These are phyloP conservation scores for Rhizopogon roseolus DNA, from an alignment of 768 basidiomycete species.

Conservation along the genomic window DNA sequence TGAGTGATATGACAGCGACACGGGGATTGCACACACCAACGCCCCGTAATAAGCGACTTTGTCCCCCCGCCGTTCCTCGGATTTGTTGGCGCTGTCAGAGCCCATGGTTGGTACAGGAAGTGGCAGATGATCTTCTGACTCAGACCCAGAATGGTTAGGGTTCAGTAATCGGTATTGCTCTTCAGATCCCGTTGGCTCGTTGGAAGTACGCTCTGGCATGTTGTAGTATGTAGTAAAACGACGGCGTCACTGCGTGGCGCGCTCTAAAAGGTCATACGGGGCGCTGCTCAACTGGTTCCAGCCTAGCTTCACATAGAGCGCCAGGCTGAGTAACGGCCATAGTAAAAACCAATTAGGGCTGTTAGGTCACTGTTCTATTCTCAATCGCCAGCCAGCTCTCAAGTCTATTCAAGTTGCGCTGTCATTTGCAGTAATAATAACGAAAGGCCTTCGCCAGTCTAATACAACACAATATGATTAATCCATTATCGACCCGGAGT, in stretches of 20 bases:
- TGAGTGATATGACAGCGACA: neutral
- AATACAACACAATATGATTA: neutral
- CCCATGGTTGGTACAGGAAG: constrained; percentile 11
- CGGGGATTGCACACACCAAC: constrained; percentile 28
- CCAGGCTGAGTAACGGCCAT: neutral
- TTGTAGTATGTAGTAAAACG: neutral
- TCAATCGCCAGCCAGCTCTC: too few species aligned
- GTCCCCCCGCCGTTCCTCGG: constrained; percentile 37
- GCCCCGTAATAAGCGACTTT: constrained; percentile 26
- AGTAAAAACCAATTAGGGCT: too few species aligned
- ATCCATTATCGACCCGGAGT: constrained; percentile 15
- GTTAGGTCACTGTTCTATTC: too few species aligned
- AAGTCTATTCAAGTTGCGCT: too few species aligned
- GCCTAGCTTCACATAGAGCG: neutral
- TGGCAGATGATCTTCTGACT: neutral
- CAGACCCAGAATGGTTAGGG: neutral
- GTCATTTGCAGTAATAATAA: too few species aligned
- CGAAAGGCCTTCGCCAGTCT: neutral
- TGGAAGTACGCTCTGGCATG: neutral
- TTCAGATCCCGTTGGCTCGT: neutral
- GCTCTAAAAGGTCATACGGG: neutral
- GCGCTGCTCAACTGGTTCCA: neutral
- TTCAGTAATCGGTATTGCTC: constrained; percentile 14
- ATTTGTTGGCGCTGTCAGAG: constrained; percentile 21
- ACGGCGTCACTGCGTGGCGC: neutral